phyloP scores from a whole-genome alignment of 495 filamentous ascomycete species.

The Penicillium cataractarum region DNA sequence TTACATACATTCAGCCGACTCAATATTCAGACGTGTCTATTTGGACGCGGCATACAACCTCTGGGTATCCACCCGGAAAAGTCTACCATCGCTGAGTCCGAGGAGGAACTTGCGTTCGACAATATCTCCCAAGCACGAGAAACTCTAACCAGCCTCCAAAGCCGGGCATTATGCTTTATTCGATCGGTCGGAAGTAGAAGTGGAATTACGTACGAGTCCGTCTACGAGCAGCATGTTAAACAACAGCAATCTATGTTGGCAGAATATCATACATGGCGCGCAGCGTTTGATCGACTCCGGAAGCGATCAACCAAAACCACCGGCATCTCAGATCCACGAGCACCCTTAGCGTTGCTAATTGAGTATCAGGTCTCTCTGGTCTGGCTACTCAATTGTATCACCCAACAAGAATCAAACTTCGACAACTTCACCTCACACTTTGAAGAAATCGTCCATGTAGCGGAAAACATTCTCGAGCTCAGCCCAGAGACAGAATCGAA shows the following conservation, averaged over 20 bases:
- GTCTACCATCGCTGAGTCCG: neutral
- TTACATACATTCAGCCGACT: slow-evolving; percentile 22
- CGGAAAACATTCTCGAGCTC: slow-evolving; percentile 15
- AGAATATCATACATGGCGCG: slow-evolving; percentile 16
- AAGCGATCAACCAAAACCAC: slow-evolving; percentile 1
- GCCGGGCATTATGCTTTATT: slow-evolving; percentile 6
- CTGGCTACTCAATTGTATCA: slow-evolving; percentile 17
- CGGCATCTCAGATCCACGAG: slow-evolving; percentile 17
- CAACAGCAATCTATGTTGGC: neutral
- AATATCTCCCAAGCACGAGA: slow-evolving; percentile 4
- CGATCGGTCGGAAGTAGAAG: neutral
- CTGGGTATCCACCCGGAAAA: neutral
- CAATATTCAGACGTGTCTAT: slow-evolving; percentile 17
- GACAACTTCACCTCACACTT: slow-evolving; percentile 19
- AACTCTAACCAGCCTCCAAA: neutral
- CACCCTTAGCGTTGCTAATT: slow-evolving; percentile 15
- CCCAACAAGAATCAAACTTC: slow-evolving; percentile 15
- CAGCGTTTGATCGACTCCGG: slow-evolving; percentile 18
- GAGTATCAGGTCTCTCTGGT: slow-evolving; percentile 14
- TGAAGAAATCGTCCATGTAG: slow-evolving; percentile 14
- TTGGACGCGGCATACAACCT: neutral
- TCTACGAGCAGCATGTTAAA: slow-evolving; percentile 13
- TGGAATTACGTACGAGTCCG: neutral
- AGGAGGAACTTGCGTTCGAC: neutral
- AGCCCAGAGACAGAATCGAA: neutral